Percentiles rank a stretch among this genome's conserved stretches.
phyloP scores from a whole-genome alignment of 345 rosid genomes.

The Capsella bursapastoris region DNA sequence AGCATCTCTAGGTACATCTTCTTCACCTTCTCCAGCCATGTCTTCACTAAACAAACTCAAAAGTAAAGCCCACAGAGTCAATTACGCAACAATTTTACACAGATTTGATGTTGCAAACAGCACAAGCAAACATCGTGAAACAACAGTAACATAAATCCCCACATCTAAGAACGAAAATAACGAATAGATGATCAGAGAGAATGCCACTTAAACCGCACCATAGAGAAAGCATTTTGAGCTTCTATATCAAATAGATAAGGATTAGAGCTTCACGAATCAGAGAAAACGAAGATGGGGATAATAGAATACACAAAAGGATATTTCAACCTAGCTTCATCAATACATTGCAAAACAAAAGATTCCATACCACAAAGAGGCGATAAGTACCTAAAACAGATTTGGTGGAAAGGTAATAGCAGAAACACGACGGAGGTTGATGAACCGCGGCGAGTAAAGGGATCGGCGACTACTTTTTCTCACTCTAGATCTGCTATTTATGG shows the following conservation, averaged over 20 bases:
- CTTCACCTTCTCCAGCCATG: constrained; percentile 67
- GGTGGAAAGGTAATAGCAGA: neutral
- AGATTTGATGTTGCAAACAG: constrained; percentile 1
- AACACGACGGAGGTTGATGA: constrained; percentile 21
- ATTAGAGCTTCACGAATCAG: neutral
- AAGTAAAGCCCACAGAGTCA: neutral
- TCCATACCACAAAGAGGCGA: neutral
- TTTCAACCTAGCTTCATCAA: constrained; percentile 21
- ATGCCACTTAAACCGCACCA: too few relatives aligned
- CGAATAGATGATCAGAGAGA: too few relatives aligned
- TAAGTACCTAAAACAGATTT: constrained; percentile 6
- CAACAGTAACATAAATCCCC: too few relatives aligned
- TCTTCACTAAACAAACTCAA: constrained; percentile 1
- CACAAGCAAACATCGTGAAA: constrained; percentile 12
- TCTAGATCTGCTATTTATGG: constrained; percentile 23
- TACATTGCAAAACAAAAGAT: neutral
- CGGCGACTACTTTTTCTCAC: neutral
- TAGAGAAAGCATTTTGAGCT: neutral
- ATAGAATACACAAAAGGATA: neutral
- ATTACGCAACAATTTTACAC: neutral
- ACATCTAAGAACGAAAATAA: too few relatives aligned
- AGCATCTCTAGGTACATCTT: constrained; percentile 84
- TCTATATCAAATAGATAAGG: neutral
- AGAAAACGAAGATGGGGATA: constrained; percentile 8
- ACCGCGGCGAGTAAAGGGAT: neutral